A percentile compares a stretch with the other conserved stretches of the same genome.
These are phyloP conservation scores for Poa pratensis DNA, from an alignment of 176 grass and related monocot species.

Conservation along the genomic window DNA sequence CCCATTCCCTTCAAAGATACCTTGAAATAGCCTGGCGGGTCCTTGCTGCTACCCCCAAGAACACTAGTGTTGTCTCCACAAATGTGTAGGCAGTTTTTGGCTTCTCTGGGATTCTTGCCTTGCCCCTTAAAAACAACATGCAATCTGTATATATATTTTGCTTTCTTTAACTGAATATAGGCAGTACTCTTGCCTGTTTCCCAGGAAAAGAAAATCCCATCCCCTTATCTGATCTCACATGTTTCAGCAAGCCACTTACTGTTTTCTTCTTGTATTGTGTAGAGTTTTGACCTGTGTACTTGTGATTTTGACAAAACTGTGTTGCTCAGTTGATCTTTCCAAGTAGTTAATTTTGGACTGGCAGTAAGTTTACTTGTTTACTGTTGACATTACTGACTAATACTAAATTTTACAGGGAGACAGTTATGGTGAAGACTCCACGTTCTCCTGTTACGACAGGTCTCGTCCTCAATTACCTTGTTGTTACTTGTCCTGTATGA, in stretches of 20 bases:
- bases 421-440: slow-evolving; percentile 69
- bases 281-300: neutral
- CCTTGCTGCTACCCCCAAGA: neutral
- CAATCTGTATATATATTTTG: neutral
- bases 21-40: neutral
- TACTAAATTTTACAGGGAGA: slow-evolving; percentile 55
- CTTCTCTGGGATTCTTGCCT: neutral
- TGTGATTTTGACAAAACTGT: slow-evolving; percentile 31
- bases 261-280: neutral
- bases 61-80: neutral
- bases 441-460: slow-evolving; percentile 72
- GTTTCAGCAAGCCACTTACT: neutral
- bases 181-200: neutral
- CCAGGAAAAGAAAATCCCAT: neutral
- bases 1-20: neutral
- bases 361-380: slow-evolving; percentile 16
- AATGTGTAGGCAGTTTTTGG: neutral
- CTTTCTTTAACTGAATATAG: neutral
- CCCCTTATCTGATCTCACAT: neutral
- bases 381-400: slow-evolving; percentile 28
- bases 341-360: slow-evolving; percentile 24
- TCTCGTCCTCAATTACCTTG: slow-evolving; percentile 43
- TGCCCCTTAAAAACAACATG: neutral
- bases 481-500: slow-evolving; percentile 25
- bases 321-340: slow-evolving; percentile 25